Evolutionary conservation across 2,329 filamentous ascomycete genomes (phyloP), one percentile per base, ranked within the genome.

Genomic region (Xylariales sp.): DNA sequence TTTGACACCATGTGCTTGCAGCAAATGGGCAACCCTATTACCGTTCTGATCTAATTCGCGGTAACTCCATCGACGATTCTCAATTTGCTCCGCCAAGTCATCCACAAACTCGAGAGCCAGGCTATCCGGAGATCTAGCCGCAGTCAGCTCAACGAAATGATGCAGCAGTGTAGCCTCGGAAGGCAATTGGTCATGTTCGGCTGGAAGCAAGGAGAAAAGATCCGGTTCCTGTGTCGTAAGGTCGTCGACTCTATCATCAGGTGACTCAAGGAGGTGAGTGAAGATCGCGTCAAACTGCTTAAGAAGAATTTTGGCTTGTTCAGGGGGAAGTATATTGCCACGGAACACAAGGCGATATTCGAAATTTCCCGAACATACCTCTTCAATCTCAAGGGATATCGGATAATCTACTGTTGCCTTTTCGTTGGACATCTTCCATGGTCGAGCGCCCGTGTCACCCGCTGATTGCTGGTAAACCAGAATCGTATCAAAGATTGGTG

Each of bases 381-480:
- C 80, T 44, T 89, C 80, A 24, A 94, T 62, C 59, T 96, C 90
- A 15, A 96, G 66, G 0, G 91, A 95, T 1, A 94, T 65, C 1
- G 84, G 70, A 59, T 91, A 95, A 51, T 94, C 86, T 2, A 86
- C 78, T 1, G 72, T 77, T 5, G 85, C 83, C 38, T 77, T 68
- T 44, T 95, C 88, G 12, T 78, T 67, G 1, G 78, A 47, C 0
- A 86, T 48, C 5, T 67, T 66, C 84, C 86, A 94, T 0, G 71
- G 64, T 4, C 22, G 25, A 1, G 58, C 42, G 12, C 46, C 35
- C 25, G 5, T 7, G 8, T 11, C 21, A n/a, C 7, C 4, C 11
- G 11, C 20, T 4, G 20, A 7, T 42, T 33, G 87, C 55, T 95
- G 90, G 54, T 89, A 91, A 0, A 88, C 84, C 45, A 96, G 79